Conservation (phyloP, 202 grass and related monocot genomes). For the Panicum virgatum region DNA sequence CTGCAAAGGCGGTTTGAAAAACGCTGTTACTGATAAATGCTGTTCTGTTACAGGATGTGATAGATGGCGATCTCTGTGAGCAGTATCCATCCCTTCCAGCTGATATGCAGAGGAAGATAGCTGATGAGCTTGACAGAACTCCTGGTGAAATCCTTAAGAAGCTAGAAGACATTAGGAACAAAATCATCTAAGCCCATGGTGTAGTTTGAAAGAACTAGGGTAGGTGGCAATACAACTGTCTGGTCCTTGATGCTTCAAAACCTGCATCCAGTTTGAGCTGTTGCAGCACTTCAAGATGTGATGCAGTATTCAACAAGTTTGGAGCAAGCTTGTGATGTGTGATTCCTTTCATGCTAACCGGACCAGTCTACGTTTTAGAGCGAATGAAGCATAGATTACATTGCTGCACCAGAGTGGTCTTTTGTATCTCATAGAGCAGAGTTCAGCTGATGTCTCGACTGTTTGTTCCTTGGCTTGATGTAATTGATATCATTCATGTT, state of each 20-base stretch:
- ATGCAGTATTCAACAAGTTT: not conserved
- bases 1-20: slow-evolving; percentile 6
- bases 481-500: slow-evolving; percentile 19
- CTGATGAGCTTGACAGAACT: slow-evolving; percentile 86
- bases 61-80: slow-evolving; percentile 96
- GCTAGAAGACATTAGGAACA: slow-evolving; percentile 98
- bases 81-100: slow-evolving; percentile 87
- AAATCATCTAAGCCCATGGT: slow-evolving; percentile 62
- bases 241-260: slow-evolving; percentile 14
- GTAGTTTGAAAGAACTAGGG: not conserved
- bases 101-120: slow-evolving; percentile 98
- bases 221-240: not conserved
- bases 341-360: slow-evolving; percentile 27
- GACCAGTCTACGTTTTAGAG: slow-evolving; percentile 10
- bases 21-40: not conserved
- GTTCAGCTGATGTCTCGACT: slow-evolving; percentile 3
- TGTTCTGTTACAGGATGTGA: slow-evolving; percentile 80
- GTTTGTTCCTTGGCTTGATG: slow-evolving; percentile 27
- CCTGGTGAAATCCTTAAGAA: slow-evolving; percentile 97
- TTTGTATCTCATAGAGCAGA: slow-evolving; percentile 23
- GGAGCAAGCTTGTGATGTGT: not conserved
- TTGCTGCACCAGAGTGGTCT: not conserved
- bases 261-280: not conserved
- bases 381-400: not conserved
- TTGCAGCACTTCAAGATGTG: not conserved